A percentile compares a stretch with the other conserved stretches of the same genome.
Conservation (phyloP, 1,139 yeast genomes). For the Nadsonia starkeyi-henricii region DNA sequence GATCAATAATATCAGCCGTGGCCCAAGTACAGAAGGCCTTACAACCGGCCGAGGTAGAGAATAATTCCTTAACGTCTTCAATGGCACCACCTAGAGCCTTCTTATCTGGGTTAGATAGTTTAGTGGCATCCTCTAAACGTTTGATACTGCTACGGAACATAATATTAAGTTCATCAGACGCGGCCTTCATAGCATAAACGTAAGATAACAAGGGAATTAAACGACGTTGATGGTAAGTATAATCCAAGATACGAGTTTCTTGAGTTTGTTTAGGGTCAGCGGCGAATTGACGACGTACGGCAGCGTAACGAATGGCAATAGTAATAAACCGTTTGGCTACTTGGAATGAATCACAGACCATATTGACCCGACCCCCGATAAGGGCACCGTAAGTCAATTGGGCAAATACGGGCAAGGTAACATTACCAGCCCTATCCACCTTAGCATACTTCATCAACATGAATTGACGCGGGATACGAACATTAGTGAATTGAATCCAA, state of each 20-base stretch:
- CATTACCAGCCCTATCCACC: conserved; percentile 56
- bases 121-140: conserved; percentile 39
- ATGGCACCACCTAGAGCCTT: conserved; percentile 35
- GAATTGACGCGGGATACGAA: conserved; percentile 68
- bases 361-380: conserved; percentile 75
- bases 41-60: conserved; percentile 76
- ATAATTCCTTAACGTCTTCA: conserved; percentile 56
- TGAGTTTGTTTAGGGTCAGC: conserved; percentile 23
- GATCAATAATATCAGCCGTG: conserved; percentile 65
- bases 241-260: conserved; percentile 45
- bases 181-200: conserved; percentile 65
- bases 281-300: conserved; percentile 79
- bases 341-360: conserved; percentile 78
- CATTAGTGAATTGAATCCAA: conserved; percentile 81
- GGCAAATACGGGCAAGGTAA: conserved; percentile 57
- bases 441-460: conserved; percentile 73
- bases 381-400: conserved; percentile 81
- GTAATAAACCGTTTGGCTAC: conserved; percentile 68
- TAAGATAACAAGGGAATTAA: conserved; percentile 68
- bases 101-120: conserved; percentile 17
- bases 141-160: conserved; percentile 34
- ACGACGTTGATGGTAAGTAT: conserved; percentile 77
- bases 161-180: conserved; percentile 49
- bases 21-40: conserved; percentile 88
- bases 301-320: conserved; percentile 77